These are phyloP conservation scores for Boeremia lycopersici DNA, from an alignment of 2,329 filamentous ascomycete species.

Conservation along the genomic window DNA sequence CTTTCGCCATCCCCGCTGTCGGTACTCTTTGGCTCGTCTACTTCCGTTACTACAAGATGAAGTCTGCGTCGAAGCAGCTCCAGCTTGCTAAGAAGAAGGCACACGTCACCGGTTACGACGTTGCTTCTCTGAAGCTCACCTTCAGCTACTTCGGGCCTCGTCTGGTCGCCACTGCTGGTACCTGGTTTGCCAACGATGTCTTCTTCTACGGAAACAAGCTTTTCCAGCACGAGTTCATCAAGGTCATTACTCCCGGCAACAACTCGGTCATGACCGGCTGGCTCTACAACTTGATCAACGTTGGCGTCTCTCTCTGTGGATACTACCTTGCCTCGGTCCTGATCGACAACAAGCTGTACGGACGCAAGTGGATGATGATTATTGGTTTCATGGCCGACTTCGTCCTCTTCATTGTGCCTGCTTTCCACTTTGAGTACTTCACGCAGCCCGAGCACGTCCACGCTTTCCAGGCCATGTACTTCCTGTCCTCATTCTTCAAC, in stretches of 20 bases:
- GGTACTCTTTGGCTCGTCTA: constrained; percentile 95
- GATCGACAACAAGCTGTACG: constrained; percentile 96
- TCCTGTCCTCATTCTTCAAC: constrained; percentile 97
- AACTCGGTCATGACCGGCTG: constrained; percentile 82
- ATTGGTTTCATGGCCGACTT: constrained; percentile 92
- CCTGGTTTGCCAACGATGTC: constrained; percentile 96
- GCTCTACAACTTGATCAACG: constrained; percentile 93
- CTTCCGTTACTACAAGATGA: constrained; percentile 96
- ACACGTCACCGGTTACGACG: constrained; percentile 90
- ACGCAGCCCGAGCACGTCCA: constrained; percentile 72
- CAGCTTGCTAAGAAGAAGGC: constrained; percentile 81
- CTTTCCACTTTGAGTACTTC: constrained; percentile 87
- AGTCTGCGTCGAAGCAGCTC: constrained; percentile 81
- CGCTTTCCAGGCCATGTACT: constrained; percentile 98
- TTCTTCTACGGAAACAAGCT: constrained; percentile 99
- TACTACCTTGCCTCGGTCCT: constrained; percentile 90
- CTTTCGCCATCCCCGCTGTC: constrained; percentile 87
- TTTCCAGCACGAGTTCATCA: constrained; percentile 91
- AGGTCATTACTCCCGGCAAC: constrained; percentile 72
- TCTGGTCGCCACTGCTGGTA: constrained; percentile 81
- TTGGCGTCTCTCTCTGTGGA: constrained; percentile 80
- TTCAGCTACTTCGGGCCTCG: constrained; percentile 85
- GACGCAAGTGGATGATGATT: constrained; percentile 95
- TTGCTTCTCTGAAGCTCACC: constrained; percentile 78
- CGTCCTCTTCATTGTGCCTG: constrained; percentile 89